A percentile compares a stretch with the other conserved stretches of the same genome.
Conservation (phyloP, 257 asterid species). For the Solanum bukasovii region DNA sequence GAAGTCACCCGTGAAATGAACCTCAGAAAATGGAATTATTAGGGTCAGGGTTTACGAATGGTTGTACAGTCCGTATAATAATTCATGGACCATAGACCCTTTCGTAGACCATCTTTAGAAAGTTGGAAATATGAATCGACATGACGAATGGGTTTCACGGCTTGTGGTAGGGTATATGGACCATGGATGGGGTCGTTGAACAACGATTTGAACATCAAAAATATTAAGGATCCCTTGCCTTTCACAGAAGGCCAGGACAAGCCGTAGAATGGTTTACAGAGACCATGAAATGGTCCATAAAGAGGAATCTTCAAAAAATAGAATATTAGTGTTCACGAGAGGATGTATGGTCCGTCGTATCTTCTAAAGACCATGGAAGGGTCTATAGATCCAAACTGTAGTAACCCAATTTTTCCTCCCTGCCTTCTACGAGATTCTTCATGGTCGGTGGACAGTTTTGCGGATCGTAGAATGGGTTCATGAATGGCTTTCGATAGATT, state of each 20-base stretch:
- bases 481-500: background rate
- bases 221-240: background rate
- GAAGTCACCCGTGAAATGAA: background rate
- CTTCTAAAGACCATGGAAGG: background rate
- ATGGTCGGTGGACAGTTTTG: background rate
- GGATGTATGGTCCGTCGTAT: background rate
- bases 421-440: background rate
- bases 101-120: background rate
- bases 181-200: background rate
- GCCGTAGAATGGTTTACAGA: background rate
- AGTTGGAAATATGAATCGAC: background rate
- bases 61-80: background rate
- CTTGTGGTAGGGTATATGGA: background rate
- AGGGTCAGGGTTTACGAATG: background rate
- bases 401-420: too few species aligned
- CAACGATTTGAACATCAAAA: background rate
- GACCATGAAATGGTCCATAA: background rate
- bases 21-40: too few species aligned
- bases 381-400: background rate
- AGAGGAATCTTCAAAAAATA: too few species aligned
- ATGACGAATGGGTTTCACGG: background rate
- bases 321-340: background rate
- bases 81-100: background rate
- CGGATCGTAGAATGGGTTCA: background rate
- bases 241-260: background rate